Percentiles rank a stretch among this genome's conserved stretches.
phyloP scores from a whole-genome alignment of 495 filamentous ascomycete genomes.

The Penicillium pulvis region DNA sequence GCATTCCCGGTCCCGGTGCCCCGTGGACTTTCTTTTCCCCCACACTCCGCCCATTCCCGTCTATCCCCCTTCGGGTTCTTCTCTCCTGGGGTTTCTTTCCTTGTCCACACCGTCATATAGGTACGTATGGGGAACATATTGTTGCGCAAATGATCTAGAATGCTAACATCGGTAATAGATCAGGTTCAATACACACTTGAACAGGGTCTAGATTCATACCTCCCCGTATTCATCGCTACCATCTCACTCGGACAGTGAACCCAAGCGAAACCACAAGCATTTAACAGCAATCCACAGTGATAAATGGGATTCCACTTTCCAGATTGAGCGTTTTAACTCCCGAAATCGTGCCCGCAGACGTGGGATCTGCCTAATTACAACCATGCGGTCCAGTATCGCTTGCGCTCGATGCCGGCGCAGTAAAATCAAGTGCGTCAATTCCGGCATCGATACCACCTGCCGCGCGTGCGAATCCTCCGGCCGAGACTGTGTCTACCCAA shows the following conservation, averaged over 20 bases:
- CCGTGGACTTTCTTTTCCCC: slow-evolving; percentile 40
- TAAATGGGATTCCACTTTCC: slow-evolving; percentile 8
- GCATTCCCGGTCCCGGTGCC: slow-evolving; percentile 38
- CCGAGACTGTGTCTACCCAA: slow-evolving; percentile 75
- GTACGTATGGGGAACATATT: not conserved
- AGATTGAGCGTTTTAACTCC: slow-evolving; percentile 6
- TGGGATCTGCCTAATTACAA: slow-evolving; percentile 27
- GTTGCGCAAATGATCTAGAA: not conserved
- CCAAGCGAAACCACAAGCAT: not conserved
- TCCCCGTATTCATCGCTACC: not conserved
- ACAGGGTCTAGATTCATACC: not conserved
- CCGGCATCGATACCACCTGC: slow-evolving; percentile 71
- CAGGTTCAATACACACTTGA: not conserved
- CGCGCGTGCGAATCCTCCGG: slow-evolving; percentile 75
- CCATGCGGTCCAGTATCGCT: slow-evolving; percentile 77
- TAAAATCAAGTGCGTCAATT: slow-evolving; percentile 86
- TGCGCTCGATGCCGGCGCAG: slow-evolving; percentile 76
- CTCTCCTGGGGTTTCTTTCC: not conserved
- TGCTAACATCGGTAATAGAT: not conserved
- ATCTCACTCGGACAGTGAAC: too few species aligned
- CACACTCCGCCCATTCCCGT: slow-evolving; percentile 41
- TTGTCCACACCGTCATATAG: not conserved
- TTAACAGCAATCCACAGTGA: not conserved
- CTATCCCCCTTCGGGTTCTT: slow-evolving; percentile 7
- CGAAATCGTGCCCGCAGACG: not conserved